A percentile compares a stretch with the other conserved stretches of the same genome.
Evolutionary conservation across 805 yeast genomes (phyloP).

Genomic region (Pichia rugopelliculosa): DNA sequence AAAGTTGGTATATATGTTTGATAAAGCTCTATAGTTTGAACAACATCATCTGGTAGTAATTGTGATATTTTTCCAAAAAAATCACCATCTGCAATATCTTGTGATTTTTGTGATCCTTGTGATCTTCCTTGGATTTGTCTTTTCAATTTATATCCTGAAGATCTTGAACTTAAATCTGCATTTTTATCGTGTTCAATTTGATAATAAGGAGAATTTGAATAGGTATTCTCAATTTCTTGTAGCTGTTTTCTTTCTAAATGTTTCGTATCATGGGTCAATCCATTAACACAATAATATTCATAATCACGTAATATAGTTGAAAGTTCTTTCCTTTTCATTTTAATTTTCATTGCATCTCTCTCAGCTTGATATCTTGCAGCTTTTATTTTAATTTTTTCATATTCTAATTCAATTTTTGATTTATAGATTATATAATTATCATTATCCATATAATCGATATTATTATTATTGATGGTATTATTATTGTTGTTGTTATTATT

Average conservation of each 20-base stretch:
- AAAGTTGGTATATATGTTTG: neutral
- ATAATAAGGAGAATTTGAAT: neutral
- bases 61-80: neutral
- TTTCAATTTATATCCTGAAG: neutral
- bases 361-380: constrained; percentile 7
- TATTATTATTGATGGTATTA: too few relatives aligned
- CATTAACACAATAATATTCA: constrained; percentile 12
- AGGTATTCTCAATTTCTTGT: neutral
- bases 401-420: constrained; percentile 8
- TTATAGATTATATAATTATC: neutral
- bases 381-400: constrained; percentile 3
- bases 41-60: neutral
- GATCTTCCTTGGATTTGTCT: neutral
- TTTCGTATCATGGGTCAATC: neutral
- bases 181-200: neutral
- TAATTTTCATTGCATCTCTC: neutral
- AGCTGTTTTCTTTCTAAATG: neutral
- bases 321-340: neutral
- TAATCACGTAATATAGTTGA: constrained; percentile 8
- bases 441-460: neutral
- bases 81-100: neutral
- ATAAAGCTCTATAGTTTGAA: neutral
- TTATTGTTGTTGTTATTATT: neutral
- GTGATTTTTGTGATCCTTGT: neutral
- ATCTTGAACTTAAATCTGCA: neutral